phyloP scores from a whole-genome alignment of 768 basidiomycete genomes.

The Crassisporium funariophilum region DNA sequence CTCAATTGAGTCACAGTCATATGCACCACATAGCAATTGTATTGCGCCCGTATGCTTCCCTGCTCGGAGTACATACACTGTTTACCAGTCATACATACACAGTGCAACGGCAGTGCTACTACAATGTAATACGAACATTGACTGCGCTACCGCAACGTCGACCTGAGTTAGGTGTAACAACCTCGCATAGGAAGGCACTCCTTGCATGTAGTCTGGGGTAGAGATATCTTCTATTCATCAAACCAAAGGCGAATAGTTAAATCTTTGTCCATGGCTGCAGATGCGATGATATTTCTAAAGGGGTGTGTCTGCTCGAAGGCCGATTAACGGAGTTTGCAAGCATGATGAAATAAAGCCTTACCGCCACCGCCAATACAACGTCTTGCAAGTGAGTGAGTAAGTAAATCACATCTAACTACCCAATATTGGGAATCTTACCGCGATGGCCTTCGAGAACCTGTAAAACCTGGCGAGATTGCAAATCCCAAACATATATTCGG shows the following conservation, averaged over 20 bases:
- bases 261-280: constrained; percentile 90
- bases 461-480: constrained; percentile 76
- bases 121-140: too few relatives aligned
- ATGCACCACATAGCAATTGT: background rate
- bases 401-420: background rate
- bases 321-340: background rate
- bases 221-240: constrained; percentile 40
- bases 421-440: constrained; percentile 46
- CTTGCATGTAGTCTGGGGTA: too few relatives aligned
- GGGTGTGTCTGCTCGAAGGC: constrained; percentile 68
- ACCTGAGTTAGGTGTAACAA: too few relatives aligned
- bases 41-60: too few relatives aligned
- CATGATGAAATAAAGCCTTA: constrained; percentile 34
- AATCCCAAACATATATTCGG: constrained; percentile 87
- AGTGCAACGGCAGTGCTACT: too few relatives aligned
- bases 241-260: constrained; percentile 82
- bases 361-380: constrained; percentile 80
- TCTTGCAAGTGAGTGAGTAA: constrained; percentile 31
- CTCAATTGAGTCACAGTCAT: background rate
- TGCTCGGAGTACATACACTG: too few relatives aligned
- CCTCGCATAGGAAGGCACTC: too few relatives aligned
- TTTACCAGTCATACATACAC: too few relatives aligned
- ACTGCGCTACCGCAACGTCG: too few relatives aligned
- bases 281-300: constrained; percentile 71
- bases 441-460: constrained; percentile 81